phyloP scores from a whole-genome alignment of 1,284 basidiomycete species.

The Sparassis latifolia region DNA sequence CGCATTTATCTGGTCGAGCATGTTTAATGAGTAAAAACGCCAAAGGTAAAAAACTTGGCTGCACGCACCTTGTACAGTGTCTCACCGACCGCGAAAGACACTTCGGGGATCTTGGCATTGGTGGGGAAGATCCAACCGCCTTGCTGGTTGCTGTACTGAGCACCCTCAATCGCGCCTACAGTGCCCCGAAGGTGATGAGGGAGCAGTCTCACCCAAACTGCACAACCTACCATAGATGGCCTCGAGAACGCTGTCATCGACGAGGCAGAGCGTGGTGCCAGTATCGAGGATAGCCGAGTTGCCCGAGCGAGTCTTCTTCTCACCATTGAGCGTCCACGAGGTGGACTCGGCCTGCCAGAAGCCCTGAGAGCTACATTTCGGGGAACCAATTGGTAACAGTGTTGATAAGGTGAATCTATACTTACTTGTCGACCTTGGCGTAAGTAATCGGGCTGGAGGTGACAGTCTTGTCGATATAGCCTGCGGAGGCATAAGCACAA shows the following conservation, averaged over 20 bases:
- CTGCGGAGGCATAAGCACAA: conserved; percentile 4
- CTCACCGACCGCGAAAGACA: conserved; percentile 29
- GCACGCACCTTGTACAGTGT: conserved; percentile 20
- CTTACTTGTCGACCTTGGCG: conserved; percentile 23
- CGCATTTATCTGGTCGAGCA: conserved; percentile 19
- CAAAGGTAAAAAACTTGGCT: conserved; percentile 2
- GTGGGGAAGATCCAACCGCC: conserved; percentile 32
- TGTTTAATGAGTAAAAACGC: conserved; percentile 4
- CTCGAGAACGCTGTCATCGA: conserved; percentile 26
- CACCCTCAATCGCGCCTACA: conserved; percentile 23
- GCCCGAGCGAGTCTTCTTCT: conserved; percentile 17
- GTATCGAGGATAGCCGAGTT: conserved; percentile 35
- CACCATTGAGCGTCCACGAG: conserved; percentile 22
- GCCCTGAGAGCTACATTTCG: conserved; percentile 21
- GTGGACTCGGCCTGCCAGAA: conserved; percentile 29
- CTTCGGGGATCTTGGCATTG: conserved; percentile 25
- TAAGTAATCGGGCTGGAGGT: conserved; percentile 23
- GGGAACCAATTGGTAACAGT: background rate
- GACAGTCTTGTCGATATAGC: conserved; percentile 25
- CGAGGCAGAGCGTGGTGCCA: conserved; percentile 31
- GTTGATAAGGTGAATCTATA: conserved; percentile 3
- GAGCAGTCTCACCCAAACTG: background rate
- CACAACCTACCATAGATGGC: conserved; percentile 23
- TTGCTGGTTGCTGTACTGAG: conserved; percentile 25
- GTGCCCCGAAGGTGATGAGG: background rate